phyloP scores from a whole-genome alignment of 345 rosid species.

The Ricinus communis region DNA sequence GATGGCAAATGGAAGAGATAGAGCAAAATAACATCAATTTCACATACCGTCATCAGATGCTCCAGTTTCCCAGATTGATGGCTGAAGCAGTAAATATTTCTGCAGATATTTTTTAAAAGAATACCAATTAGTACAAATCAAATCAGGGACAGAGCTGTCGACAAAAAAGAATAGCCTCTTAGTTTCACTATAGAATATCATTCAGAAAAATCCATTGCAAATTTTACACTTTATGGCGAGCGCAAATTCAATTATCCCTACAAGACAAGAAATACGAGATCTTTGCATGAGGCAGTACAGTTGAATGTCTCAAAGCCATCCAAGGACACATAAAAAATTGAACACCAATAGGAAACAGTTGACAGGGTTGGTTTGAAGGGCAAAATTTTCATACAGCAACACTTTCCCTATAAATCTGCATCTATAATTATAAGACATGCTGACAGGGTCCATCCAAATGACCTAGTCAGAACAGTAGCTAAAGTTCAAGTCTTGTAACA shows the following conservation, averaged over 20 bases:
- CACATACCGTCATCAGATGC: constrained; percentile 89
- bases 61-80: constrained; percentile 88
- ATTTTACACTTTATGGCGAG: not conserved
- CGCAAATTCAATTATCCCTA: not conserved
- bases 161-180: not conserved
- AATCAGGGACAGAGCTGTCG: not conserved
- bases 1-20: not conserved
- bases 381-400: not conserved
- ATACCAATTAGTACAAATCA: not conserved
- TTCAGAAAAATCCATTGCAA: not conserved
- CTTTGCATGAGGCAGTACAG: not conserved
- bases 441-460: no score
- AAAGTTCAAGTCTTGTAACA: no score
- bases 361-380: not conserved
- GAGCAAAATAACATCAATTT: not conserved
- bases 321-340: not conserved
- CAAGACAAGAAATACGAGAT: not conserved
- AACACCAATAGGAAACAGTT: not conserved
- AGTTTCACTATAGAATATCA: not conserved
- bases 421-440: no score
- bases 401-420: not conserved
- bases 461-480: no score
- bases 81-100: constrained; percentile 94
- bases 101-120: constrained; percentile 20
- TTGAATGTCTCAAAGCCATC: not conserved